Conservation (phyloP, 345 rosid genomes). For the Salix purpurea region DNA sequence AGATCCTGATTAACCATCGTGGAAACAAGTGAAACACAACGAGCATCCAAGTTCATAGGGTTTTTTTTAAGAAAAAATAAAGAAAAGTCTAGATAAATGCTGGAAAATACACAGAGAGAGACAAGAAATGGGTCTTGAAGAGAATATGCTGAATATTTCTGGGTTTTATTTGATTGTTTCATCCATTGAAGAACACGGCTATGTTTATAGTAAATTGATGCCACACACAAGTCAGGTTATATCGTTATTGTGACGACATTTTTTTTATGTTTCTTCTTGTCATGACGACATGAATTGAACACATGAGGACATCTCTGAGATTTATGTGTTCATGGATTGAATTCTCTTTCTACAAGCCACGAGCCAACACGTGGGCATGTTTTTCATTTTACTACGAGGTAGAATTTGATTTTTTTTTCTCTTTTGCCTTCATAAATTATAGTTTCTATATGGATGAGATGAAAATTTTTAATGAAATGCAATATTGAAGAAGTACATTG, state of each 20-base stretch:
- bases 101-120: not conserved
- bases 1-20: conserved; percentile 2
- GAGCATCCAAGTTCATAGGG: conserved; percentile 11
- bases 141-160: too few species aligned
- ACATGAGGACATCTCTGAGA: not conserved
- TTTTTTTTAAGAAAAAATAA: too few species aligned
- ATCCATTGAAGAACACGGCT: too few species aligned
- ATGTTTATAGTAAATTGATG: not conserved
- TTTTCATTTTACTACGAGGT: too few species aligned
- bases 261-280: not conserved
- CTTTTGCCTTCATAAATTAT: too few species aligned
- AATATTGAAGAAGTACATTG: too few species aligned
- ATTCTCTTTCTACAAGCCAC: not conserved
- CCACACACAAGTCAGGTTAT: not conserved
- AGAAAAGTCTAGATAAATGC: not conserved
- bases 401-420: too few species aligned
- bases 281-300: conserved; percentile 4
- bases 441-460: too few species aligned
- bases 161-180: too few species aligned
- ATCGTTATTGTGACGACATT: conserved; percentile 6
- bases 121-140: not conserved
- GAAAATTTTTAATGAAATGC: too few species aligned
- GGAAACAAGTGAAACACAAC: conserved; percentile 28
- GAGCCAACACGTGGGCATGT: too few species aligned
- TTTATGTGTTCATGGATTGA: not conserved